Percentiles rank a stretch among this genome's conserved stretches.
These are phyloP conservation scores for Picocystis sp. DNA, from an alignment of 163 green algal genomes.

Conservation along the genomic window DNA sequence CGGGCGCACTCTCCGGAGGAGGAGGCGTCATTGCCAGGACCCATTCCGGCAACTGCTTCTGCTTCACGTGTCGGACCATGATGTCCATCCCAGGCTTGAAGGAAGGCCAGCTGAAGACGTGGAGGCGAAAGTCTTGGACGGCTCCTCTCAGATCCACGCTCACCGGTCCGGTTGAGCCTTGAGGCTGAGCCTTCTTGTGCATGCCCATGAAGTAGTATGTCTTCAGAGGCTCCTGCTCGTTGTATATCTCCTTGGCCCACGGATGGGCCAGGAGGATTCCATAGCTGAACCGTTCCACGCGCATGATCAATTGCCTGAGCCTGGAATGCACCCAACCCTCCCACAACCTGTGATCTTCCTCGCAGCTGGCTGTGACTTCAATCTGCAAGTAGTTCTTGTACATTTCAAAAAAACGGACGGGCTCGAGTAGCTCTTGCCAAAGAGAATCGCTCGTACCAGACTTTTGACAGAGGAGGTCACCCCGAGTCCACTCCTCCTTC, in stretches of 20 bases:
- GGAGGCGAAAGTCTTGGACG: slow-evolving; percentile 22
- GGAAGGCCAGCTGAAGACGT: slow-evolving; percentile 25
- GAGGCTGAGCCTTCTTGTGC: slow-evolving; percentile 6
- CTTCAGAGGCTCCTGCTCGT: slow-evolving; percentile 4
- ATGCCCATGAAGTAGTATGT: slow-evolving; percentile 29
- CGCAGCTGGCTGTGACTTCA: slow-evolving; percentile 33
- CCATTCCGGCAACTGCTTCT: slow-evolving; percentile 23
- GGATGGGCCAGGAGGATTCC: slow-evolving; percentile 38
- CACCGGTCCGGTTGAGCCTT: background rate
- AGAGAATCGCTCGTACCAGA: slow-evolving; percentile 23
- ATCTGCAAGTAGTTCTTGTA: slow-evolving; percentile 50
- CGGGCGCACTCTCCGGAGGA: no score
- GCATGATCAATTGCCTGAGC: slow-evolving; percentile 40
- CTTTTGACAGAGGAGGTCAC: slow-evolving; percentile 32
- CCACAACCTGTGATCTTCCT: slow-evolving; percentile 51
- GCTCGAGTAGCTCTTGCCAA: slow-evolving; percentile 57
- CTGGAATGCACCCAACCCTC: slow-evolving; percentile 60
- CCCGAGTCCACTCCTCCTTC: slow-evolving; percentile 42
- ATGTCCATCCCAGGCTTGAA: slow-evolving; percentile 32
- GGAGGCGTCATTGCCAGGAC: slow-evolving; percentile 6
- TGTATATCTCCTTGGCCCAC: slow-evolving; percentile 32
- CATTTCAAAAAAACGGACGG: slow-evolving; percentile 55
- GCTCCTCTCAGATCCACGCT: slow-evolving; percentile 21
- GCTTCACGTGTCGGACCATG: slow-evolving; percentile 19
- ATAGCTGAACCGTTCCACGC: slow-evolving; percentile 14